phyloP scores from a whole-genome alignment of 805 yeast species.

The Zygoascus biomembranicola region DNA sequence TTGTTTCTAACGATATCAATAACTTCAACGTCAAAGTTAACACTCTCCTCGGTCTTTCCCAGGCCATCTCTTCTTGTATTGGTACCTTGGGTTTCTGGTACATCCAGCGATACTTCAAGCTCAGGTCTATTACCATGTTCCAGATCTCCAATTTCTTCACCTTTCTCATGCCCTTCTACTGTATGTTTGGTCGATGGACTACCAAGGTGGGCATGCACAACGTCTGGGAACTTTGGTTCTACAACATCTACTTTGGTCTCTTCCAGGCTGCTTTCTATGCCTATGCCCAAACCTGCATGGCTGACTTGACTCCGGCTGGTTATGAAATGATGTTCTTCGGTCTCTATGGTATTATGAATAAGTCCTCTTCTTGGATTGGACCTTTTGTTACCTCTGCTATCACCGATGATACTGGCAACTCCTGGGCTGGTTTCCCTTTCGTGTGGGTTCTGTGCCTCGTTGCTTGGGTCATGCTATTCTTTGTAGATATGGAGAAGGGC shows the following conservation, averaged over 20 bases:
- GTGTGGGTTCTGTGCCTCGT: conserved; percentile 10
- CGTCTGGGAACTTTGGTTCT: conserved; percentile 14
- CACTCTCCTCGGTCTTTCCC: conserved; percentile 10
- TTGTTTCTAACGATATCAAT: conserved; percentile 11
- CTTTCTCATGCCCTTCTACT: conserved; percentile 12
- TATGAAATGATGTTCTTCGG: conserved; percentile 13
- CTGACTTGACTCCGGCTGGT: conserved; percentile 11
- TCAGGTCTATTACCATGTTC: conserved; percentile 12
- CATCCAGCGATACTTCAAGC: conserved; percentile 10
- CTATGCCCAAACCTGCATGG: conserved; percentile 12
- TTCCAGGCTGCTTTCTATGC: conserved; percentile 13
- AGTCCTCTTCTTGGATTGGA: conserved; percentile 13
- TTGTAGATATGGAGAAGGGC: conserved; percentile 10
- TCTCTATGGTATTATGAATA: conserved; percentile 12
- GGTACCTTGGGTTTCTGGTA: conserved; percentile 12
- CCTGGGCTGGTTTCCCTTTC: conserved; percentile 13
- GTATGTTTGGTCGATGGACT: conserved; percentile 13
- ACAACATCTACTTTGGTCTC: conserved; percentile 11
- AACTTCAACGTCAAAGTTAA: conserved; percentile 8
- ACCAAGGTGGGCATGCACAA: conserved; percentile 11
- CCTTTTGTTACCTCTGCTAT: conserved; percentile 15
- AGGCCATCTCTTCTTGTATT: conserved; percentile 7
- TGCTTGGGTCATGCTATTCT: conserved; percentile 11
- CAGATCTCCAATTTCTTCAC: conserved; percentile 12
- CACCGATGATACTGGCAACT: conserved; percentile 7